Evolutionary conservation across 441 rosid genomes (phyloP).

Genomic region (Populus hybrid): DNA sequence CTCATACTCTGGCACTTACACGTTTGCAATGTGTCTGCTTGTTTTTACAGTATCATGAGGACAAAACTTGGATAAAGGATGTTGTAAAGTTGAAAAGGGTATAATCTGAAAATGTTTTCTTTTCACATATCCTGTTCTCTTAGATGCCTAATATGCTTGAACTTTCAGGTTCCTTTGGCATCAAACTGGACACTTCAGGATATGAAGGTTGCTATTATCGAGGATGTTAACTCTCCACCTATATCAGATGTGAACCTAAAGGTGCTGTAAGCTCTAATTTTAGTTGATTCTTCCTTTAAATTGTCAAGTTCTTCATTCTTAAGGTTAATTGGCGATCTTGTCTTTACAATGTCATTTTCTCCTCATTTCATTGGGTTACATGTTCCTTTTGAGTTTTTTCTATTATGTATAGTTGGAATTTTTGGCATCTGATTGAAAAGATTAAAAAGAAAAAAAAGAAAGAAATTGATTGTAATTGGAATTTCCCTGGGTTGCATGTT

Average conservation of each 20-base stretch:
- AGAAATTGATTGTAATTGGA: neutral
- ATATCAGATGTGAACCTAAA: conserved; percentile 73
- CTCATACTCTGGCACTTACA: neutral
- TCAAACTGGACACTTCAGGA: conserved; percentile 78
- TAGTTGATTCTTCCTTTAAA: neutral
- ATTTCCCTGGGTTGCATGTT: neutral
- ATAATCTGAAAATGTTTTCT: conserved; percentile 8
- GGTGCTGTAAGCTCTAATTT: conserved; percentile 35
- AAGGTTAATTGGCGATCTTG: neutral
- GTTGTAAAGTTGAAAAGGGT: conserved; percentile 80
- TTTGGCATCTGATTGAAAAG: neutral
- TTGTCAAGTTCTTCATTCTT: neutral
- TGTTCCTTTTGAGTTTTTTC: neutral
- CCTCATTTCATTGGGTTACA: neutral
- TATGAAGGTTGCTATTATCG: conserved; percentile 62
- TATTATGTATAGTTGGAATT: neutral
- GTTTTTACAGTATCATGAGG: conserved; percentile 73
- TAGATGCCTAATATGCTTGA: conserved; percentile 16
- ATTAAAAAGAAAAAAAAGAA: neutral
- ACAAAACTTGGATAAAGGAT: conserved; percentile 70
- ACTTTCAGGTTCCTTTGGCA: conserved; percentile 50
- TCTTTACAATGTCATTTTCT: neutral
- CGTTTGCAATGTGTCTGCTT: conserved; percentile 9
- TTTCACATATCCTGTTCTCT: conserved; percentile 3
- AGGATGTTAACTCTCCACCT: conserved; percentile 43